These are phyloP conservation scores for Scenedesmus sp. DNA, from an alignment of 163 green algal species.

Conservation along the genomic window DNA sequence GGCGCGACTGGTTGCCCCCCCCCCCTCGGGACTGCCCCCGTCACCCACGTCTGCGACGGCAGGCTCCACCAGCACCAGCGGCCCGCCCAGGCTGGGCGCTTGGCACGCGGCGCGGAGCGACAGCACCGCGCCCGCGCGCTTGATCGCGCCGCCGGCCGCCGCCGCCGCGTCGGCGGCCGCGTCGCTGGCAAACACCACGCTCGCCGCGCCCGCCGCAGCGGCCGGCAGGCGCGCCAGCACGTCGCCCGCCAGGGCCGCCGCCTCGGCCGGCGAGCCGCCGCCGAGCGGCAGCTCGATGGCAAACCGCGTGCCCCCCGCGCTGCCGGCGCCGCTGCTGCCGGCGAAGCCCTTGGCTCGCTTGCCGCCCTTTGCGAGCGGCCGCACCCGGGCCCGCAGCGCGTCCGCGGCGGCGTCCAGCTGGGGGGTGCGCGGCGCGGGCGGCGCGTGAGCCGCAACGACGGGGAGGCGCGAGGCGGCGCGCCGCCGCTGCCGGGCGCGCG, in stretches of 20 bases:
- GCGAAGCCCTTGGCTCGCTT: slow-evolving; percentile 43
- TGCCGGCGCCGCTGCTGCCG: background rate
- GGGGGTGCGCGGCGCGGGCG: too few species aligned
- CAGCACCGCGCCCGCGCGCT: slow-evolving; percentile 3
- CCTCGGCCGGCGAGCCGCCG: slow-evolving; percentile 17
- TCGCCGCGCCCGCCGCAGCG: background rate
- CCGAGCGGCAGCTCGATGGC: slow-evolving; percentile 52
- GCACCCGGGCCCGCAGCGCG: too few species aligned
- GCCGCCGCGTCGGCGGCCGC: slow-evolving; percentile 13
- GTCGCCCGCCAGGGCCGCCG: slow-evolving; percentile 11
- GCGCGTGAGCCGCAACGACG: too few species aligned
- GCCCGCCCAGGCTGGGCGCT: slow-evolving; percentile 24
- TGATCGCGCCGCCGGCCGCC: background rate
- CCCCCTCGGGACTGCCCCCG: background rate
- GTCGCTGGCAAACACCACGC: slow-evolving; percentile 29
- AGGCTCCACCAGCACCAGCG: slow-evolving; percentile 56
- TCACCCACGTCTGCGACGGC: slow-evolving; percentile 46
- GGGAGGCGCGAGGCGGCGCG: too few species aligned
- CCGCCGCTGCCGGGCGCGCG: too few species aligned
- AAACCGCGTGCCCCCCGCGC: slow-evolving; percentile 40
- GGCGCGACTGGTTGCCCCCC: background rate
- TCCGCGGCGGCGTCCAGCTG: too few species aligned
- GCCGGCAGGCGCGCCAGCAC: slow-evolving; percentile 20
- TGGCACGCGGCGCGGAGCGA: slow-evolving; percentile 47
- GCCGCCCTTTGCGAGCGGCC: too few species aligned